Base-by-base conservation (phyloP, 345 rosid species). In the Linum trigynum region DNA sequence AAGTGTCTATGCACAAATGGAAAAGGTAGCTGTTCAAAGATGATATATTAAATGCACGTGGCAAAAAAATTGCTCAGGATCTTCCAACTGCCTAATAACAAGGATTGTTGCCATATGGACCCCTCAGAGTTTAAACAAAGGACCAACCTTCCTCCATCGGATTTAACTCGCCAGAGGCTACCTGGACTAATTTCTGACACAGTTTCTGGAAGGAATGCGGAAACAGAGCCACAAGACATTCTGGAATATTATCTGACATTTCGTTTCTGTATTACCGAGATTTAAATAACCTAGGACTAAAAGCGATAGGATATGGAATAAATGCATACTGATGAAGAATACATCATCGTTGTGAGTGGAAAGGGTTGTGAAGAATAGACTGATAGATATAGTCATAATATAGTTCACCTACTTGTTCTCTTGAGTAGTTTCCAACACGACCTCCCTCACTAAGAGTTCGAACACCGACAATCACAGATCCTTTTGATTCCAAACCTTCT, bases 361-460 rank as follows among this genome's bases (percentile, higher is more conserved):
- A 45, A 8, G 11, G 11, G 51, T 9, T 45, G 51, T 14, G 12
- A 14, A 45, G 51, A 45, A 14, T 23, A 23, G 11, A 48, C 14
- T 48, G 32, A 23, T 23, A 23, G 32, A 23, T 23, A 23, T 23
- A 48, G 11, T 48, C 9, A 2, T 48, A 48, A 3, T 48, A 48
- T 9, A 9, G 16, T 35, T 68, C 65, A 73, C 71, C 60, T 68
- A 84, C 98, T 95, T 95, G 99, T 76, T 95, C 99, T 82, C 99
- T 95, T 14, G 99, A 87, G 79, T 88, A 91, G 77, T 84, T 89
- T 55, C 99, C 96, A 69, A 95, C 99, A 50, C 98, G 88, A 72
- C 99, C 99, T 75, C 99, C 95, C 83, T 95, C 99, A 10, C 97
- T 91, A 65, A 95, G 91, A 72, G 99, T 95, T 73, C 98, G 83